Conservation (phyloP, 129 eudicot species). For the Calendula officinalis region DNA sequence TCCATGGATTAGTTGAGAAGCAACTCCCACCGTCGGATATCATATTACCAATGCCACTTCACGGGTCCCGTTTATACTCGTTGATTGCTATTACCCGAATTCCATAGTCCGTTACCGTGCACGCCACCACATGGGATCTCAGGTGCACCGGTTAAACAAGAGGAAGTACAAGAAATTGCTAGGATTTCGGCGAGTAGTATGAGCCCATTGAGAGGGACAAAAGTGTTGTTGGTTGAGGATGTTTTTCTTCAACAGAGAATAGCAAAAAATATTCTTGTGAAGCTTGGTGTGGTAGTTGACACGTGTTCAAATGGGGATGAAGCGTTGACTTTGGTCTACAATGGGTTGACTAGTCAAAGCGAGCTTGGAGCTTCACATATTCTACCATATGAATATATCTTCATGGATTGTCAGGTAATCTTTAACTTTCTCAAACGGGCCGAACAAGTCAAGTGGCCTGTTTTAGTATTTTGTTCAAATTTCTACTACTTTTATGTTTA, state of each 20-base stretch:
- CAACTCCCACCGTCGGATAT: slow-evolving; percentile 54
- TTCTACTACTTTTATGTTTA: neutral
- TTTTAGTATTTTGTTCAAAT: neutral
- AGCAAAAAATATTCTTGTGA: slow-evolving; percentile 21
- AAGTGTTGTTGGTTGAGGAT: slow-evolving; percentile 48
- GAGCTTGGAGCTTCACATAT: slow-evolving; percentile 21
- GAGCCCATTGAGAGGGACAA: slow-evolving; percentile 40
- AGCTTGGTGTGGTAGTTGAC: slow-evolving; percentile 33
- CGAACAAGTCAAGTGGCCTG: neutral
- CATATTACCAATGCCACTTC: slow-evolving; percentile 55
- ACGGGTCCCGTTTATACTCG: slow-evolving; percentile 55
- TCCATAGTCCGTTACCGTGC: slow-evolving; percentile 24
- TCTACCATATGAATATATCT: slow-evolving; percentile 48
- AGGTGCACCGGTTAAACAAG: slow-evolving; percentile 11
- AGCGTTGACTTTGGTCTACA: slow-evolving; percentile 37
- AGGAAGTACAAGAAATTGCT: slow-evolving; percentile 19
- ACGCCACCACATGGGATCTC: slow-evolving; percentile 15
- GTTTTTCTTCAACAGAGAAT: slow-evolving; percentile 22
- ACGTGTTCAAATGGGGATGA: slow-evolving; percentile 43
- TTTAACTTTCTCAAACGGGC: neutral
- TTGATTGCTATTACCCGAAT: slow-evolving; percentile 57
- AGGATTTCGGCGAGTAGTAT: neutral
- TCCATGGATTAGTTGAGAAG: slow-evolving; percentile 43
- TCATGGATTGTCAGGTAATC: slow-evolving; percentile 65
- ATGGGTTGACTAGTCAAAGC: slow-evolving; percentile 34